Base-by-base conservation (phyloP, 2,329 filamentous ascomycete species). In the Fragosphaeria purpurea region DNA sequence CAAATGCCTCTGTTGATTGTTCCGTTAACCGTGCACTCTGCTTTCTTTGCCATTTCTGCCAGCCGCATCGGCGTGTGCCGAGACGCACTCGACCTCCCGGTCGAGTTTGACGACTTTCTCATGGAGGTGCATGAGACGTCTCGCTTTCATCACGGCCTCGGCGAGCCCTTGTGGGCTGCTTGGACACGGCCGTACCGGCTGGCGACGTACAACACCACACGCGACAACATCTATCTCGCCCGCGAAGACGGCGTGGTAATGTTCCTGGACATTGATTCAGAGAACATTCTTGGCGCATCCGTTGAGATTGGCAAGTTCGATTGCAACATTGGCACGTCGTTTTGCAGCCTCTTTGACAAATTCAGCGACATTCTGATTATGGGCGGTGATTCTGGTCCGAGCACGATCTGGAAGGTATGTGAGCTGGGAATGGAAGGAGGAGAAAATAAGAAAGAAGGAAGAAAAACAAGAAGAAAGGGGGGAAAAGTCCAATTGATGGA, bases 231-330 rank as follows among this genome's bases (percentile, higher is more conserved):
- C 46, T 95, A 93, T 61, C 70, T 98, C 12, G 86, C 85, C 9
- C 81, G 90, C 50, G 91, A 97, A 67, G 91, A 97, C 62, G 93
- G 93, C 4, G 71, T 83, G 46, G 75, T 96, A 8, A 77, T 83
- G 49, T 86, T 85, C 56, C 67, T 91, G 5, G 82, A 88, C 57
- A 80, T 88, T 52, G 77, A 79, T 42, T 74, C 74, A 6, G 71
- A 70, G 55, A 76, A 74, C 44, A 70, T 78, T 57, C 63, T 83
- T 48, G 72, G 75, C 47, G 71, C 74, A 41, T 71, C 75, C 49
- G 73, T 76, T 44, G 72, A 76, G 49, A 73, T 87, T 51, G 85
- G 85, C 7, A 74, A 75, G 47, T 80, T 87, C 56, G 74, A 78
- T 48, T 85, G 85, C 59, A 87, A 86, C 53, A 84, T 95, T 44